Conservation (phyloP, 1,139 yeast genomes). For the Yamadazyma triangularis region DNA sequence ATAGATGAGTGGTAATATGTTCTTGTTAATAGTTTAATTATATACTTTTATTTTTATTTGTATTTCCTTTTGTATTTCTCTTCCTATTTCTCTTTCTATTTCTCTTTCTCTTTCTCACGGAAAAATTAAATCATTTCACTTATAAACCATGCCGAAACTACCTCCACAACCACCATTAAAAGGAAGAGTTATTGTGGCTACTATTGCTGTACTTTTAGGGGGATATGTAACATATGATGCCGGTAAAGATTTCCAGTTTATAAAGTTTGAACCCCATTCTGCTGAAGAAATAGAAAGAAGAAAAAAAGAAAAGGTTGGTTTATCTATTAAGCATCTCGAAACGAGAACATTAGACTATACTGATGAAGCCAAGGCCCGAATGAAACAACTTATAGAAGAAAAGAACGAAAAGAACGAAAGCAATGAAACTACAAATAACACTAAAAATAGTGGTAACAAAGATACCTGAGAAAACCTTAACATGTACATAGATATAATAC, state of each 20-base stretch:
- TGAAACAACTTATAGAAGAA: constrained; percentile 20
- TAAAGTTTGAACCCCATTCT: constrained; percentile 36
- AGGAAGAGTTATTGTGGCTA: constrained; percentile 33
- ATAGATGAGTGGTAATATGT: constrained; percentile 5
- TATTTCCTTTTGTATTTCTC: too few relatives aligned
- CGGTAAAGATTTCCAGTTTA: constrained; percentile 38
- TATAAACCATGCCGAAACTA: constrained; percentile 1
- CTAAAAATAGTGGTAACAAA: too few relatives aligned
- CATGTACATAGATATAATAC: too few relatives aligned
- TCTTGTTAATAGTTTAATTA: neutral
- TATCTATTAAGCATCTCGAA: constrained; percentile 29
- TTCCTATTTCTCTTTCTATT: too few relatives aligned
- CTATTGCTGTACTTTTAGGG: constrained; percentile 32
- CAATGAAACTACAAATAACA: too few relatives aligned
- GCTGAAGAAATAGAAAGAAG: constrained; percentile 39
- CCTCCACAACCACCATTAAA: constrained; percentile 33
- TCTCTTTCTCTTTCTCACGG: too few relatives aligned
- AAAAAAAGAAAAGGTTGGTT: constrained; percentile 27
- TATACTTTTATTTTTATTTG: too few relatives aligned
- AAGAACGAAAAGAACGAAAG: too few relatives aligned
- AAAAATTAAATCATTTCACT: too few relatives aligned
- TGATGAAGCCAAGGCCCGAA: constrained; percentile 39
- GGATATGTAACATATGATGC: constrained; percentile 28
- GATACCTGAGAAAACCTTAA: too few relatives aligned
- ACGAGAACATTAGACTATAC: constrained; percentile 38